Evolutionary conservation across 805 yeast species (phyloP), one percentile per base, ranked within the genome.

Genomic region (Kazachstania taianensis): DNA sequence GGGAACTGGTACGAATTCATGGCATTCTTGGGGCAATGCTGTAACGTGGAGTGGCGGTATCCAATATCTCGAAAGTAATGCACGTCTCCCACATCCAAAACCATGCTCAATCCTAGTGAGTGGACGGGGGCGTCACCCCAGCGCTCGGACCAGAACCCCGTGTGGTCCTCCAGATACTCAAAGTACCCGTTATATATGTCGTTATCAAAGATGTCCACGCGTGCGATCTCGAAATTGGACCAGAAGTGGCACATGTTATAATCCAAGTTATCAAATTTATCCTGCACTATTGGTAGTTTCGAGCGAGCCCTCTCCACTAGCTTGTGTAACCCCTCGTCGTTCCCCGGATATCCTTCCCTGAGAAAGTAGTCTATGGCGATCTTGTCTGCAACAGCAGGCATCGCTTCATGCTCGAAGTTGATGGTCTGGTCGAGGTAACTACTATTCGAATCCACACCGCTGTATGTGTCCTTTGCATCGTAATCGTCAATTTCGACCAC

Each of bases 61-160:
- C 97, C 97, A 44, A 89, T 78, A 52, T 89, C 96, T 43, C 96
- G 65, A 61, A 89, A 89, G 59, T 86, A 89, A 59, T 89, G 96
- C 7, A 89, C 63, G 39, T 87, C 83, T 2, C 71, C 63, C 2
- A 77, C 57, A 40, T 80, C 68, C 28, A 87, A 62, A 48, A 81
- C 66, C 70, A 92, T 67, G 0, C 85, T 89, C 5, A 81, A 73
- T 0, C 94, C 97, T 16, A 92, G 59, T 0, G 96, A 79, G 55
- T 86, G 96, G 4, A 89, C 77, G 0, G 96, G 95, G 0, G 96
- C 96, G 66, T 89, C 97, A 2, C 97, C 97, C 97, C 97, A 89
- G 50, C 98, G 65, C 56, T 92, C 96, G 36, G 72, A 69, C 69
- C 77, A 86, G 52, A 89, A 87, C 0, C 97, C 96, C 8, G 87